Conservation (phyloP, 257 asterid species). For the Solanum bukasovii region DNA sequence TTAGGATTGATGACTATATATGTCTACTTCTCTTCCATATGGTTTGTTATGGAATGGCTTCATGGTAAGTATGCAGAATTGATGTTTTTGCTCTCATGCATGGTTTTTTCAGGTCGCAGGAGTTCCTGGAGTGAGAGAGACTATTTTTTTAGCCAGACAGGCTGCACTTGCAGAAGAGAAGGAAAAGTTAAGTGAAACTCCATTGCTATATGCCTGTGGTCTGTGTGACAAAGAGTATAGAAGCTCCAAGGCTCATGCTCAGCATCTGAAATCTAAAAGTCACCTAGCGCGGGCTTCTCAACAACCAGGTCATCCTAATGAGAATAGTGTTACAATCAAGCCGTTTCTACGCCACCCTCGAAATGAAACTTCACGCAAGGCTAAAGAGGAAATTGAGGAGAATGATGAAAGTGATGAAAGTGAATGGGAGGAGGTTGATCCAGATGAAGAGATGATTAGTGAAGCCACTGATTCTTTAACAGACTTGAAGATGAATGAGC, state of each 20-base stretch:
- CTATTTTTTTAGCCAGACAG: conserved; percentile 69
- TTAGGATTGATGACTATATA: neutral
- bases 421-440: conserved; percentile 82
- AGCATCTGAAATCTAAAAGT: conserved; percentile 71
- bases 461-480: conserved; percentile 42
- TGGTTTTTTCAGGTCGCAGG: conserved; percentile 68
- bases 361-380: conserved; percentile 25
- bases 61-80: neutral
- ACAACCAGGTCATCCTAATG: conserved; percentile 23
- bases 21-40: neutral
- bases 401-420: conserved; percentile 77
- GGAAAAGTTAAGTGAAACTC: conserved; percentile 45
- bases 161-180: conserved; percentile 70
- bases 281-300: conserved; percentile 58
- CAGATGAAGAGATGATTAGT: conserved; percentile 44
- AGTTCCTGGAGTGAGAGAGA: conserved; percentile 92
- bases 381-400: conserved; percentile 45
- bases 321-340: conserved; percentile 45
- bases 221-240: conserved; percentile 78
- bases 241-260: conserved; percentile 81
- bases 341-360: conserved; percentile 43
- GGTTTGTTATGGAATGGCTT: neutral
- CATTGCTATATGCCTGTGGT: conserved; percentile 74
- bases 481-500: conserved; percentile 31
- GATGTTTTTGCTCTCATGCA: neutral